Evolutionary conservation across 208 protist species (phyloP).

Genomic region (Acanthamoeba lugdunensis): DNA sequence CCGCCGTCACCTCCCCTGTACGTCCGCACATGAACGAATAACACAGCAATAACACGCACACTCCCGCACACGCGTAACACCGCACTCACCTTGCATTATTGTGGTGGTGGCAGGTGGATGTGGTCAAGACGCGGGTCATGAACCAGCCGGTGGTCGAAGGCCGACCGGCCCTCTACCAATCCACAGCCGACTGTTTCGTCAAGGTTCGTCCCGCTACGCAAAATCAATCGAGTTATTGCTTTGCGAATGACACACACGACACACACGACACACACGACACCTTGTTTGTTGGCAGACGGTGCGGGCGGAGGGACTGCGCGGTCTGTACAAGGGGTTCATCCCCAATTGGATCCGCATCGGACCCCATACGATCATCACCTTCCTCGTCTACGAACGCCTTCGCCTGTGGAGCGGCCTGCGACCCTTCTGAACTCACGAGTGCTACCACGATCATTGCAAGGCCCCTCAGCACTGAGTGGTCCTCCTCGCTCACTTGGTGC

Average conservation of each 20-base stretch:
- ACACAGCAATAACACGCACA: no score
- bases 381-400: slow-evolving; percentile 63
- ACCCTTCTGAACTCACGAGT: not conserved
- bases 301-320: slow-evolving; percentile 49
- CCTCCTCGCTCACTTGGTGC: no score
- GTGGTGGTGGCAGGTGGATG: slow-evolving; percentile 43
- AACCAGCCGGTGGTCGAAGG: slow-evolving; percentile 52
- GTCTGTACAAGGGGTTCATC: slow-evolving; percentile 66
- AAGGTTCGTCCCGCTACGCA: not conserved
- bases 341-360: slow-evolving; percentile 67
- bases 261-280: not conserved
- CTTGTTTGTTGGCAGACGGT: not conserved
- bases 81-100: no score
- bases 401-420: slow-evolving; percentile 26
- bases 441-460: no score
- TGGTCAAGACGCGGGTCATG: slow-evolving; percentile 71
- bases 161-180: slow-evolving; percentile 18
- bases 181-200: slow-evolving; percentile 15
- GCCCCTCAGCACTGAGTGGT: no score
- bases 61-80: no score
- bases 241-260: no score
- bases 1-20: slow-evolving; percentile 54
- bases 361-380: slow-evolving; percentile 67
- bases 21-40: no score
- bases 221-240: no score